Evolutionary conservation across 441 rosid species (phyloP).

Genomic region (Manihot esculenta): DNA sequence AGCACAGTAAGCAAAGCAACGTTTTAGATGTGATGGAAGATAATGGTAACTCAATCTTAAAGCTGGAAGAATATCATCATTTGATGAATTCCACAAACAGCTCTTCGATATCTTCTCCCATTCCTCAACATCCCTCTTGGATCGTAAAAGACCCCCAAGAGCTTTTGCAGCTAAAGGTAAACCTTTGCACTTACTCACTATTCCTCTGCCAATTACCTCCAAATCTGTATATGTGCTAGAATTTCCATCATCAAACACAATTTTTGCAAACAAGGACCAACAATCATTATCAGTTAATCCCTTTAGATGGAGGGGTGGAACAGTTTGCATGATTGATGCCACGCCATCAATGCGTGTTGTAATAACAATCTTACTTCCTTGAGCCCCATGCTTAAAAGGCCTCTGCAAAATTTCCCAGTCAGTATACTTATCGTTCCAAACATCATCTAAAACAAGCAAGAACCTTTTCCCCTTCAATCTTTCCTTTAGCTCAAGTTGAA

Average conservation of each 20-base stretch:
- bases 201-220: constrained; percentile 20
- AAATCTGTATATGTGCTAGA: constrained; percentile 2
- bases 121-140: constrained; percentile 14
- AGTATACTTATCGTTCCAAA: neutral
- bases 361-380: constrained; percentile 30
- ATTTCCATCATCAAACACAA: constrained; percentile 21
- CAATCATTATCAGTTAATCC: constrained; percentile 23
- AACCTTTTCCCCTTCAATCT: constrained; percentile 4
- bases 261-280: constrained; percentile 25
- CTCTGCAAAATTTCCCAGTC: constrained; percentile 24
- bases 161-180: constrained; percentile 33
- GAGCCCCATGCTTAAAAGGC: constrained; percentile 19
- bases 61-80: constrained; percentile 29
- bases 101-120: constrained; percentile 27
- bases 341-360: constrained; percentile 27
- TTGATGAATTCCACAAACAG: constrained; percentile 26
- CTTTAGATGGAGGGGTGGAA: constrained; percentile 15
- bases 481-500: constrained; percentile 9
- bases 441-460: constrained; percentile 11
- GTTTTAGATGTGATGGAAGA: constrained; percentile 32
- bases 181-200: constrained; percentile 31
- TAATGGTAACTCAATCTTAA: constrained; percentile 27
- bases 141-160: constrained; percentile 26
- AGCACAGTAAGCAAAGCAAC: constrained; percentile 35
- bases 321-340: constrained; percentile 18